These are phyloP conservation scores for Sanguinoderma infundibulare DNA, from an alignment of 1,284 basidiomycete genomes.

Conservation along the genomic window DNA sequence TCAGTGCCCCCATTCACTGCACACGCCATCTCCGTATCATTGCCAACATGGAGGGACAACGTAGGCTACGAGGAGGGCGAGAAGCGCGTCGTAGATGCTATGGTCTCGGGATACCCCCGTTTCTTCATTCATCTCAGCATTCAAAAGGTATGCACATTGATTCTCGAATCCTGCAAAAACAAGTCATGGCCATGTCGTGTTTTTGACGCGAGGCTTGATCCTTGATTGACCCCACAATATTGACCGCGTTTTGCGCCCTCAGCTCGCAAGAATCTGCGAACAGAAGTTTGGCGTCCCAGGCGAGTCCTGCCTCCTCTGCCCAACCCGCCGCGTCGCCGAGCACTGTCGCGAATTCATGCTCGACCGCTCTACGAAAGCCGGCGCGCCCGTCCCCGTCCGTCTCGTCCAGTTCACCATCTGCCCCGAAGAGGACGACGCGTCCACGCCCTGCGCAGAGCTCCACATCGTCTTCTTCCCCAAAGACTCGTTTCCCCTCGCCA, in stretches of 20 bases:
- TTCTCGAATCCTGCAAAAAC: background rate
- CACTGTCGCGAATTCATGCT: conserved; percentile 81
- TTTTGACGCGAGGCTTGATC: background rate
- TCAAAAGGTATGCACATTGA: conserved; percentile 66
- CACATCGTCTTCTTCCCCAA: conserved; percentile 84
- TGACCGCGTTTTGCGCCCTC: conserved; percentile 1
- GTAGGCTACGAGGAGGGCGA: conserved; percentile 94
- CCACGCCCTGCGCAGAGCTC: conserved; percentile 53
- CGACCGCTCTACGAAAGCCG: conserved; percentile 47
- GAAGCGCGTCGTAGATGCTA: conserved; percentile 79
- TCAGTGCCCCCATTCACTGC: conserved; percentile 70
- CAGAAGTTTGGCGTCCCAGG: conserved; percentile 74
- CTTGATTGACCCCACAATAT: background rate
- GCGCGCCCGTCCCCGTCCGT: conserved; percentile 55
- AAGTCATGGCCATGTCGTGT: background rate
- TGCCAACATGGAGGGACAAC: conserved; percentile 94
- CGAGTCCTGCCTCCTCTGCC: conserved; percentile 82
- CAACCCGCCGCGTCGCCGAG: conserved; percentile 74
- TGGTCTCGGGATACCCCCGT: conserved; percentile 96
- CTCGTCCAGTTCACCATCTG: conserved; percentile 79
- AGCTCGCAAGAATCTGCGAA: conserved; percentile 82
- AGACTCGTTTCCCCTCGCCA: conserved; percentile 72
- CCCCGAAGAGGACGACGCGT: conserved; percentile 50
- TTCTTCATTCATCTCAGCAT: conserved; percentile 95
- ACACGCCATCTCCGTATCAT: conserved; percentile 97